Evolutionary conservation across 106 monocot species (phyloP), one percentile per base, ranked within the genome.

Genomic region (Cymbidium sinense): DNA sequence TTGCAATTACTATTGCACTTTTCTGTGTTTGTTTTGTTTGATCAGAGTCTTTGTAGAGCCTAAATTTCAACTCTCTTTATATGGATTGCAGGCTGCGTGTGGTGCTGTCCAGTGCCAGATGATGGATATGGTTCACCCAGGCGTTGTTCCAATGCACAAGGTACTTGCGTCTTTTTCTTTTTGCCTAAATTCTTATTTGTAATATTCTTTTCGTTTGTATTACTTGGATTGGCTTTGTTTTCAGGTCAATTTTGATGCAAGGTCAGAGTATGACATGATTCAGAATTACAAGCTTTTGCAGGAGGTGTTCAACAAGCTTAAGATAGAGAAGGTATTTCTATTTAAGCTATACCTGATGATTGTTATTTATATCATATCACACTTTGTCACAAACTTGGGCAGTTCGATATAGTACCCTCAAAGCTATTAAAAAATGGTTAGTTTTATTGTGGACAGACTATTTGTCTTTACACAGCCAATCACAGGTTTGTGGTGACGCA

Each of bases 181-280:
- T 51, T 74, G 29, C 4, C 18, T 13, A 34, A 44, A 51, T 21
- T 55, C 4, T 61, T 15, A 74, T 23, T 41, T 33, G 15, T 11
- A 33, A 67, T 79, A 6, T 37, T 67, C 17, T 39, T 18, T 37
- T 71, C 21, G 21, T 15, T 71, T 71, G 71, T 21, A 71, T 36
- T 30, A 15, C 3, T 31, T 13, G 1, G 17, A 33, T 15, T 31
- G 37, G 37, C 70, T 50, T 61, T 27, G 20, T 70, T 76, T 82
- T 81, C 33, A 96, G 96, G 96, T 96, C 30, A 96, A 96, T 85
- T 96, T 96, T 81, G 93, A 96, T 77, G 93, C 96, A 31, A 96
- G 87, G 70, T 77, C 91, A 3, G 96, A 96, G 80, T 93, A 96
- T 82, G 96, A 93, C 65, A 92, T 92, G 92, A 92, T 92, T 80